Evolutionary conservation across 768 basidiomycete species (phyloP).

Genomic region (Tricholoma flavovirens): DNA sequence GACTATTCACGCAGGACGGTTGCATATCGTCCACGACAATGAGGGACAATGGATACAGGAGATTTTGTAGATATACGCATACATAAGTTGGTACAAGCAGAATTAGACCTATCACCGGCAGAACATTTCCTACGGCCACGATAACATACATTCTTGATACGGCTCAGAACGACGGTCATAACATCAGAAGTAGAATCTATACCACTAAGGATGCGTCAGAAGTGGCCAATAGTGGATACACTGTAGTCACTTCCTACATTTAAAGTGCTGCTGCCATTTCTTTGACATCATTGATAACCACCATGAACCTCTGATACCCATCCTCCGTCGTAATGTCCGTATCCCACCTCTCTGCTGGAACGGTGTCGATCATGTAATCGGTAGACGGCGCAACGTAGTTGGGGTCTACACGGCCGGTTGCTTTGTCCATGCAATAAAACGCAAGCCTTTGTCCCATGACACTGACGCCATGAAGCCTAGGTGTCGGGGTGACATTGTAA

Average conservation of each 20-base stretch:
- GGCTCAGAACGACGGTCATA: not conserved
- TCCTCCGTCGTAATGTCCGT: conserved; percentile 11
- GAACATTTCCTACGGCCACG: not conserved
- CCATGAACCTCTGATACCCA: conserved; percentile 11
- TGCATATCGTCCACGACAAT: not conserved
- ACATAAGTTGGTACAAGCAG: not conserved
- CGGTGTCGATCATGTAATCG: conserved; percentile 1
- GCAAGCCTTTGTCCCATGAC: conserved; percentile 11
- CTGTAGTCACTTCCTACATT: not conserved
- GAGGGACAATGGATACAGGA: not conserved
- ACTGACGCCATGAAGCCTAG: conserved; percentile 12
- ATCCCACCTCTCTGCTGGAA: conserved; percentile 9
- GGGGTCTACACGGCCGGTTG: conserved; percentile 2
- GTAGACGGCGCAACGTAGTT: conserved; percentile 4
- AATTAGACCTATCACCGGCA: not conserved
- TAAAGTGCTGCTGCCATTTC: conserved; percentile 5
- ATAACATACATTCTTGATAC: not conserved
- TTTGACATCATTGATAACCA: conserved; percentile 10
- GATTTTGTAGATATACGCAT: not conserved
- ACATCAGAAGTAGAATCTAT: not conserved
- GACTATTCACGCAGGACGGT: not conserved
- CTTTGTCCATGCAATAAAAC: conserved; percentile 9
- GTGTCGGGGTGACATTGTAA: conserved; percentile 4
- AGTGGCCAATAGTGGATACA: not conserved
- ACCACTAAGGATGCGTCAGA: not conserved